Evolutionary conservation across 257 asterid genomes (phyloP).

Genomic region (Agastache rugosa): DNA sequence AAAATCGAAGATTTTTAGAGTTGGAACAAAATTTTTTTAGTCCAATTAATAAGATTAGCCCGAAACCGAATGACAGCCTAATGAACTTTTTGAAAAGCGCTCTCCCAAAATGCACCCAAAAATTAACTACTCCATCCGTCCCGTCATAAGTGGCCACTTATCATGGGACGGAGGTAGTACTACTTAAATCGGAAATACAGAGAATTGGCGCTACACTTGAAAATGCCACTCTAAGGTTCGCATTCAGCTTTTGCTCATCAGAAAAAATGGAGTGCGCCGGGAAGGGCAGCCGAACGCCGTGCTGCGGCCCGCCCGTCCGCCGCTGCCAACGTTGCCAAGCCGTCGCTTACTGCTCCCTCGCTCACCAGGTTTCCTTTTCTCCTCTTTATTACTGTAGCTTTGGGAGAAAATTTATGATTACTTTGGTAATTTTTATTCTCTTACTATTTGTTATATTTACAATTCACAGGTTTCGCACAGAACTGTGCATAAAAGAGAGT

Average conservation of each 20-base stretch:
- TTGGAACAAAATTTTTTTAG: too few relatives aligned
- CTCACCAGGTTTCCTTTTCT: constrained; percentile 69
- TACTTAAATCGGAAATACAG: too few relatives aligned
- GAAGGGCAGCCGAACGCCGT: constrained; percentile 65
- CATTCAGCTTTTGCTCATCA: background rate
- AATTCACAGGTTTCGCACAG: constrained; percentile 64
- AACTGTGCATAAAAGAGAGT: constrained; percentile 76
- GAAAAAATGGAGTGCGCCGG: constrained; percentile 91
- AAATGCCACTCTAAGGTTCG: too few relatives aligned
- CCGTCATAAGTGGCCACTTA: too few relatives aligned
- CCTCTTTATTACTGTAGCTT: background rate
- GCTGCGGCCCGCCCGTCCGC: constrained; percentile 72
- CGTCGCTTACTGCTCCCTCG: constrained; percentile 80
- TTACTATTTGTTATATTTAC: constrained; percentile 7
- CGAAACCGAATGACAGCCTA: too few relatives aligned
- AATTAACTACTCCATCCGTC: too few relatives aligned
- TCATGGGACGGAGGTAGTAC: too few relatives aligned
- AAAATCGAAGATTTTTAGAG: too few relatives aligned
- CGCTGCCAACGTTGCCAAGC: constrained; percentile 82
- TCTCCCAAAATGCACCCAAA: too few relatives aligned
- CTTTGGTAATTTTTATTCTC: background rate
- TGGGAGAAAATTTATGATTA: background rate
- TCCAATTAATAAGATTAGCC: too few relatives aligned
- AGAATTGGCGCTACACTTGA: background rate
- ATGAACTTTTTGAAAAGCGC: too few relatives aligned